A percentile compares a stretch with the other conserved stretches of the same genome.
Evolutionary conservation across 2,329 filamentous ascomycete genomes (phyloP).

Genomic region (Neonectria ditissima): DNA sequence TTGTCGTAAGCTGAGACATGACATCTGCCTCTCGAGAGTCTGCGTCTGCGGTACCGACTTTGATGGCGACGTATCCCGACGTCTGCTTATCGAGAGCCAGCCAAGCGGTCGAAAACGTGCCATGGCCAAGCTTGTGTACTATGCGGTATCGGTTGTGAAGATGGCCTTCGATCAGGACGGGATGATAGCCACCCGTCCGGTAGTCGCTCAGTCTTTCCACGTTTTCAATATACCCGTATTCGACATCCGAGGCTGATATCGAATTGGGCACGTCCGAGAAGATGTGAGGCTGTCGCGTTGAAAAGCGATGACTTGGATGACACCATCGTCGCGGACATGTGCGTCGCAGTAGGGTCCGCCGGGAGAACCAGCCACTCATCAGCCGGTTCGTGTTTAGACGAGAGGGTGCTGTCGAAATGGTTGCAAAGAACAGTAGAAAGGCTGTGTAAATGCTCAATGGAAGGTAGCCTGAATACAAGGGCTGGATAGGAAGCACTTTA

Average conservation of each 20-base stretch:
- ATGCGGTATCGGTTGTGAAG: slow-evolving; percentile 47
- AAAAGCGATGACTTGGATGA: no score
- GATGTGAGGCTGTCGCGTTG: no score
- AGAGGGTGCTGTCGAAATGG: no score
- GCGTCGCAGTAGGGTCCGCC: no score
- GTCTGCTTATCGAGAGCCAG: slow-evolving; percentile 46
- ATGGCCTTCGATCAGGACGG: slow-evolving; percentile 51
- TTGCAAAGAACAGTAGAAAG: no score
- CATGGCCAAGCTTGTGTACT: slow-evolving; percentile 47
- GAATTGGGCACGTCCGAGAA: not conserved
- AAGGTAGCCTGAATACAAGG: no score
- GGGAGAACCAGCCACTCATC: no score
- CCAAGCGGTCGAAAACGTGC: slow-evolving; percentile 47
- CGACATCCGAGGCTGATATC: not conserved
- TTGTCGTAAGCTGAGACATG: slow-evolving; percentile 35
- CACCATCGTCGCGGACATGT: no score
- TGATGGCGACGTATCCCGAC: slow-evolving; percentile 49
- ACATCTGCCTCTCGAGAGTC: slow-evolving; percentile 37
- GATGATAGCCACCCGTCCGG: slow-evolving; percentile 52
- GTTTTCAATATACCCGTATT: slow-evolving; percentile 38
- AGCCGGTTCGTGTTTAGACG: no score
- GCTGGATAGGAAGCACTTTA: no score
- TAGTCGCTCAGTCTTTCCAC: slow-evolving; percentile 47
- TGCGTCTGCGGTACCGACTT: slow-evolving; percentile 46
- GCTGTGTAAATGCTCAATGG: no score